Conservation (phyloP, 2,329 filamentous ascomycete species). For the Fusarium irregulare region DNA sequence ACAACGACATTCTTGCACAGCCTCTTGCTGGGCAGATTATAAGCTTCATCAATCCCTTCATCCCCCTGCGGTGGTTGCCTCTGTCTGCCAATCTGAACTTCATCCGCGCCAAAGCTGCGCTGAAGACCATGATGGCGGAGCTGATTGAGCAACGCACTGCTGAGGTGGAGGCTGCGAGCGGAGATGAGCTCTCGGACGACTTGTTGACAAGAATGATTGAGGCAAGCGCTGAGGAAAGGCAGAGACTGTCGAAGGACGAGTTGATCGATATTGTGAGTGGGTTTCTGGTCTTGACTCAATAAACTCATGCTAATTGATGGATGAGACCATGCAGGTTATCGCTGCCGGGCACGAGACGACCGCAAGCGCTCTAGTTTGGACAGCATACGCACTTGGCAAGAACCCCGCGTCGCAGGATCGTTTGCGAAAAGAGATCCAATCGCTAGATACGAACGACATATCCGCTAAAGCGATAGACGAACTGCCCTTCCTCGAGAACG, state of each 20-base stretch:
- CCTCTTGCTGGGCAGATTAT: conserved; percentile 17
- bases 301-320: fast-evolving
- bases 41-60: conserved; percentile 26
- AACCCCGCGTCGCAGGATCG: not conserved
- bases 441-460: fast-evolving
- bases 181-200: conserved; percentile 5
- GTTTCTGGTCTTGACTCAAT: not conserved
- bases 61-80: conserved; percentile 19
- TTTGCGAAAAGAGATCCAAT: not conserved
- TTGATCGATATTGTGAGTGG: conserved; percentile 24
- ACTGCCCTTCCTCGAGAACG: conserved; percentile 14
- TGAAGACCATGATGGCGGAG: conserved; percentile 23
- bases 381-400: conserved; percentile 13
- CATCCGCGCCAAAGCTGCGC: conserved; percentile 8
- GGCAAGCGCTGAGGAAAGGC: conserved; percentile 7
- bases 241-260: conserved; percentile 22
- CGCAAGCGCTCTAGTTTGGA: conserved; percentile 10
- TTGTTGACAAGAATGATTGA: conserved; percentile 31
- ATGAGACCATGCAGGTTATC: conserved; percentile 30
- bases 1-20: conserved; percentile 10
- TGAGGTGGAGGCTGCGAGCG: not conserved
- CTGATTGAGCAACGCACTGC: conserved; percentile 16
- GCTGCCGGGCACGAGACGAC: conserved; percentile 31
- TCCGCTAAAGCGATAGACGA: conserved; percentile 15
- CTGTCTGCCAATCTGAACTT: conserved; percentile 20